Percentiles rank a stretch among this genome's conserved stretches.
Evolutionary conservation across 176 grass and related monocot species (phyloP).

Genomic region (Guadua angustifolia): DNA sequence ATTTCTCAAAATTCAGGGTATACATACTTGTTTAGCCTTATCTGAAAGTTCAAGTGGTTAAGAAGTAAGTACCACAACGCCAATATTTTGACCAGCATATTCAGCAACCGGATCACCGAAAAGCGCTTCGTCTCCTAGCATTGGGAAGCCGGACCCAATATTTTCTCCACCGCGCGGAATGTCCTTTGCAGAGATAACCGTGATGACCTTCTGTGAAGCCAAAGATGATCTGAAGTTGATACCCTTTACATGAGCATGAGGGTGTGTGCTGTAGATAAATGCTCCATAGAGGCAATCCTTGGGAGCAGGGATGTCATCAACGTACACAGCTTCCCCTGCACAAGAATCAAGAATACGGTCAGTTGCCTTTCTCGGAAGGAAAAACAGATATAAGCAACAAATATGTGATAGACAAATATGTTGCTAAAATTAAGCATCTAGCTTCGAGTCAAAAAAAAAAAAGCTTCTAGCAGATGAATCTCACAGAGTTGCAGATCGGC

Average conservation of each 20-base stretch:
- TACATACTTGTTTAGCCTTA: neutral
- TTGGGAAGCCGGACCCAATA: conserved; percentile 36
- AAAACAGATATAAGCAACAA: neutral
- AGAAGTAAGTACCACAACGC: conserved; percentile 68
- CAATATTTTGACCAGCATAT: conserved; percentile 78
- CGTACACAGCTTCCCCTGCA: conserved; percentile 81
- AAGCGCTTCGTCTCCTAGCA: conserved; percentile 62
- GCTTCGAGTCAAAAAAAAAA: too few relatives aligned
- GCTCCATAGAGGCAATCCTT: conserved; percentile 87
- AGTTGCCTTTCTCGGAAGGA: too few relatives aligned
- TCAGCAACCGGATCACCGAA: conserved; percentile 68
- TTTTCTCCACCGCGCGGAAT: conserved; percentile 74
- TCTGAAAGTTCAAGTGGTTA: conserved; percentile 18
- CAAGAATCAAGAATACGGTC: too few relatives aligned
- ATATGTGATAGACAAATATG: neutral
- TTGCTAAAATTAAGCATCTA: neutral
- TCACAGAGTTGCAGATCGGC: too few relatives aligned
- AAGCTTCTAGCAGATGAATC: neutral
- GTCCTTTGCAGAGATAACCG: conserved; percentile 67
- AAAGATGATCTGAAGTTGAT: conserved; percentile 60
- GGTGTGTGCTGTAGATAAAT: conserved; percentile 83
- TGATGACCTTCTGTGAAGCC: conserved; percentile 65
- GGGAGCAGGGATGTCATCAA: conserved; percentile 84
- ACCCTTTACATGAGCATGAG: conserved; percentile 62
- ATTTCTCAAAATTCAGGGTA: neutral